These are phyloP conservation scores for Prunella vulgaris DNA, from an alignment of 257 asterid genomes.

Conservation along the genomic window DNA sequence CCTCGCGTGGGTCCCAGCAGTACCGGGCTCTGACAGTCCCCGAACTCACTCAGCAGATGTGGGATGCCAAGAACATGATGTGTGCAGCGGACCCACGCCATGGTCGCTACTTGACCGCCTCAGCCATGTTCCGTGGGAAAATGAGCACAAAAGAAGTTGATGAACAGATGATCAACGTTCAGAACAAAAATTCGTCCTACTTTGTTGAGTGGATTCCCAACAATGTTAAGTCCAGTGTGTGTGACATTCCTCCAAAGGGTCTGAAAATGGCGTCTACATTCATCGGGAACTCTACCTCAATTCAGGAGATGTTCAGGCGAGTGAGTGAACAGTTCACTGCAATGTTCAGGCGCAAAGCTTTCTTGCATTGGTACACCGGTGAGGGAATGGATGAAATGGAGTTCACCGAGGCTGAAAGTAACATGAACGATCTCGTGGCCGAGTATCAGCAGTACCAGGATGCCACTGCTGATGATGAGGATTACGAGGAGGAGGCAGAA, in stretches of 20 bases:
- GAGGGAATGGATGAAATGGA: no score
- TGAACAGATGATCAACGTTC: no score
- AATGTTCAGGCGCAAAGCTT: conserved; percentile 42
- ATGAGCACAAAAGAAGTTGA: no score
- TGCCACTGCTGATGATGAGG: conserved; percentile 41
- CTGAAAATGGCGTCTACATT: conserved; percentile 43
- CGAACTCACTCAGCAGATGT: conserved; percentile 41
- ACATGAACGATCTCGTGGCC: conserved; percentile 45
- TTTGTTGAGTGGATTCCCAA: conserved; percentile 25
- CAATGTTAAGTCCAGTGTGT: conserved; percentile 42
- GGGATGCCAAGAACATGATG: conserved; percentile 16
- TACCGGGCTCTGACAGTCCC: conserved; percentile 35
- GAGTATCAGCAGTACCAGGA: conserved; percentile 53
- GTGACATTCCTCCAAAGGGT: conserved; percentile 45
- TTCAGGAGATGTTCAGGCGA: conserved; percentile 52
- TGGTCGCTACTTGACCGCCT: no score
- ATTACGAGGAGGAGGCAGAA: conserved; percentile 36
- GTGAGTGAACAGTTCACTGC: conserved; percentile 49
- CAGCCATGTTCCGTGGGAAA: no score
- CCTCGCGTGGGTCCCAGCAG: conserved; percentile 44
- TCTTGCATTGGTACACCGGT: conserved; percentile 26
- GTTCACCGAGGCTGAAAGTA: conserved; percentile 7
- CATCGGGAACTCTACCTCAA: conserved; percentile 44
- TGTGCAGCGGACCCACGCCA: no score
- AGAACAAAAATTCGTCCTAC: background rate